Percentiles rank a stretch among this genome's conserved stretches.
phyloP scores from a whole-genome alignment of 148 eudicot genomes.

The Camellia japonica region DNA sequence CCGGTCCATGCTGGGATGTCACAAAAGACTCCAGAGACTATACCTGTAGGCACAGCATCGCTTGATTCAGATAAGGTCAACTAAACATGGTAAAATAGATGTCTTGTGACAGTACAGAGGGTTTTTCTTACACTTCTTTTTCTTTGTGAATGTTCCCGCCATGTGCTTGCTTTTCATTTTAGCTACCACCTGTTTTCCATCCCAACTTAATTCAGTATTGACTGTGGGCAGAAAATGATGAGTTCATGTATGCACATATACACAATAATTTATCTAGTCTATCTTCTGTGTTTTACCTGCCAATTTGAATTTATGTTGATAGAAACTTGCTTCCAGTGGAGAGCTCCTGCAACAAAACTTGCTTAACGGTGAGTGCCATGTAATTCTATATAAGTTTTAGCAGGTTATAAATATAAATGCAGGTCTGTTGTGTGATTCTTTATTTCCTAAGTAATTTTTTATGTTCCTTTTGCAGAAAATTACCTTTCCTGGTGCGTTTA shows the following conservation, averaged over 20 bases:
- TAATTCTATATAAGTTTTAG: neutral
- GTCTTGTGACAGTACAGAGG: neutral
- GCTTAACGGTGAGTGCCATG: constrained; percentile 3
- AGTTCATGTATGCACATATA: neutral
- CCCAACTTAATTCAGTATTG: neutral
- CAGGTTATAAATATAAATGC: neutral
- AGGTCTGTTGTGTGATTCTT: neutral
- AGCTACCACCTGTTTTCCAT: constrained; percentile 58
- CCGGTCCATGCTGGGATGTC: constrained; percentile 83
- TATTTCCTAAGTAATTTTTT: neutral
- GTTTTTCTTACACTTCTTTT: constrained; percentile 76
- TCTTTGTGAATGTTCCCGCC: constrained; percentile 93
- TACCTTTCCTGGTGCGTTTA: constrained; percentile 93
- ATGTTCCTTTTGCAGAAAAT: neutral
- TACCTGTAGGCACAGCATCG: constrained; percentile 43
- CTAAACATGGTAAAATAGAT: neutral
- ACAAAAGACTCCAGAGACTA: constrained; percentile 61
- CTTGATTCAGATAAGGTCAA: constrained; percentile 17
- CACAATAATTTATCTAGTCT: neutral
- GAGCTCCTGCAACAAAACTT: constrained; percentile 56
- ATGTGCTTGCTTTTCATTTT: constrained; percentile 93
- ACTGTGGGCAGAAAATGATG: neutral
- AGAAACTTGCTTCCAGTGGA: constrained; percentile 91
- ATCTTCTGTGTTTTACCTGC: constrained; percentile 49
- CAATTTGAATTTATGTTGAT: constrained; percentile 65